Base-by-base conservation (phyloP, 768 basidiomycete species). In the Lactarius akahatsu region DNA sequence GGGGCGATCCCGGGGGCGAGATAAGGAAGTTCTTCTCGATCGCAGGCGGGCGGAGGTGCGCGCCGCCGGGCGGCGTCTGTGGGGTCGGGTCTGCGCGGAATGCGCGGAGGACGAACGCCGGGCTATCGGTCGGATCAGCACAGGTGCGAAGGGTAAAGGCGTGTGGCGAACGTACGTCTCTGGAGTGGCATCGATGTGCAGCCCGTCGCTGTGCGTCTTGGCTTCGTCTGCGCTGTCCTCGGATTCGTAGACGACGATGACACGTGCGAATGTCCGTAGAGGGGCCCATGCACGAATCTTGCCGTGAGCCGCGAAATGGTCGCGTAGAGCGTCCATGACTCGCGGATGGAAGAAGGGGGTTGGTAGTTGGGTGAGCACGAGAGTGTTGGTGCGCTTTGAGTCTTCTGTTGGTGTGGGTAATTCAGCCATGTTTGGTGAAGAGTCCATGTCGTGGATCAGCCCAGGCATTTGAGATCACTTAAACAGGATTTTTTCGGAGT, bases 1-100 rank as follows among this genome's bases (percentile, higher is more conserved):
- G 97, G 0, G 97, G 97, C 0, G 95, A 97, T 5, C 97, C 97
- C 4, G 97, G 97, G 0, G 97, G 97, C 0, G 97, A 98, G 69
- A 99, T 96, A 57, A 99, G 83, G 78, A 98, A 98, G 78, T 98
- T 98, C 78, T 94, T 94, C 71, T 95, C 91, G 45, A 88, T 71
- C 0, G 83, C 78, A 0, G 96, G 96, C 0, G 95, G 94, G 50
- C 82, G 84, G 41, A 96, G 83, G 72, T 72, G 72, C 36, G 69
- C 65, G 10, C 71, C 71, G 43, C 61, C 68, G 4, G 69, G 69
- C 28, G 52, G 76, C 71, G 66, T 72, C 71, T 61, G 75, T 3
- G 88, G 86, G 65, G 87, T 90, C 20, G 85, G 83, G 70, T 90
- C 88, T 8, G 86, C 90, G 20, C 92, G 84, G 73, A 86, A 93